These are phyloP conservation scores for Gnaphalium uliginosum DNA, from an alignment of 129 eudicot genomes.

Conservation along the genomic window DNA sequence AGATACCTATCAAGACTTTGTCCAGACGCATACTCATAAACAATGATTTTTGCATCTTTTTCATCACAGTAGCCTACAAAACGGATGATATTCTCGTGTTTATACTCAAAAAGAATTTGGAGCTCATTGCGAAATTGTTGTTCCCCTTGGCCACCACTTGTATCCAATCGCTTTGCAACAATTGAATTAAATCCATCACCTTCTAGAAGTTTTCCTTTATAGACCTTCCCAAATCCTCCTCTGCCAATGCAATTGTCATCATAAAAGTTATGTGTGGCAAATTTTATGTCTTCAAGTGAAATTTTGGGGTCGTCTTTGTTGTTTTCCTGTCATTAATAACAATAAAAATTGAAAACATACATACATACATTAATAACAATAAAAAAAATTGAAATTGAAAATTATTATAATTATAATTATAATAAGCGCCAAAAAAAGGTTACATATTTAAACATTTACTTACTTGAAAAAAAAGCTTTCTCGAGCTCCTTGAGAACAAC, in stretches of 20 bases:
- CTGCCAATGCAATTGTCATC: not conserved
- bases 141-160: not conserved
- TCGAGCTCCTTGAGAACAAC: too few relatives aligned
- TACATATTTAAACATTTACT: too few relatives aligned
- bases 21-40: not conserved
- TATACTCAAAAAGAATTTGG: not conserved
- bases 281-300: not conserved
- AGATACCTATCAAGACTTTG: not conserved
- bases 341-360: too few relatives aligned
- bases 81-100: not conserved
- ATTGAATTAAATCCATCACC: not conserved
- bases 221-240: not conserved
- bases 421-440: too few relatives aligned
- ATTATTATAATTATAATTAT: too few relatives aligned
- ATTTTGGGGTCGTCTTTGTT: not conserved
- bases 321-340: not conserved
- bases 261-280: not conserved
- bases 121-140: not conserved
- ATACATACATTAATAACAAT: too few relatives aligned
- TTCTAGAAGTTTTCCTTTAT: not conserved
- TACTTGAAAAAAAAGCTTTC: too few relatives aligned
- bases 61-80: not conserved
- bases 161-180: not conserved
- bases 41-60: not conserved
- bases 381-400: too few relatives aligned